Conservation (phyloP, 305 asterid species). For the Ilex paraguariensis region DNA sequence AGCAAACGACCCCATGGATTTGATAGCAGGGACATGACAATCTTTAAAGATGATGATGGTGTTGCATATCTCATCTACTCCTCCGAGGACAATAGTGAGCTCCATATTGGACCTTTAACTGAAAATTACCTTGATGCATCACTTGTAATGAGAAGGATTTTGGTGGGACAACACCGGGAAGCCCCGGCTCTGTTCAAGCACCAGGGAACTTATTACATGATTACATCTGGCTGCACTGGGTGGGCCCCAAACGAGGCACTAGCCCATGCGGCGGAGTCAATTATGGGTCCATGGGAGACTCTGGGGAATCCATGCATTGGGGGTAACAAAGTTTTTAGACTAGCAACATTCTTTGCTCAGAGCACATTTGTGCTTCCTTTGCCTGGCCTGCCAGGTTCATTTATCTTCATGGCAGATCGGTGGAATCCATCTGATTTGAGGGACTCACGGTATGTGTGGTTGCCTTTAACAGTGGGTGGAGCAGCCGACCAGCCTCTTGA, state of each 20-base stretch:
- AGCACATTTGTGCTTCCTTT: constrained; percentile 82
- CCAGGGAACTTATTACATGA: constrained; percentile 78
- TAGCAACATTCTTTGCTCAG: constrained; percentile 76
- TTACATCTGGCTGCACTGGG: constrained; percentile 95
- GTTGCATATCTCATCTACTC: constrained; percentile 84
- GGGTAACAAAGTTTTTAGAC: constrained; percentile 53
- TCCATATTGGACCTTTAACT: constrained; percentile 72
- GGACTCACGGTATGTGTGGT: constrained; percentile 89
- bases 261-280: constrained; percentile 75
- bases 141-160: constrained; percentile 43
- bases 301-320: constrained; percentile 90
- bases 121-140: constrained; percentile 60
- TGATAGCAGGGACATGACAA: constrained; percentile 95
- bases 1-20: constrained; percentile 85
- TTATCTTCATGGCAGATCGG: constrained; percentile 88
- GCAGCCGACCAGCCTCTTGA: constrained; percentile 81
- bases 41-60: constrained; percentile 85
- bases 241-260: constrained; percentile 97
- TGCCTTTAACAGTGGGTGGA: constrained; percentile 74
- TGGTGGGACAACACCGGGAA: constrained; percentile 81
- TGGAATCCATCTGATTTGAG: constrained; percentile 94
- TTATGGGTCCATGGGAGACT: constrained; percentile 94
- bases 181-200: constrained; percentile 92
- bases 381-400: constrained; percentile 54
- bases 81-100: constrained; percentile 80